These are phyloP conservation scores for Claviceps pazoutovae DNA, from an alignment of 2,329 filamentous ascomycete genomes.

Conservation along the genomic window DNA sequence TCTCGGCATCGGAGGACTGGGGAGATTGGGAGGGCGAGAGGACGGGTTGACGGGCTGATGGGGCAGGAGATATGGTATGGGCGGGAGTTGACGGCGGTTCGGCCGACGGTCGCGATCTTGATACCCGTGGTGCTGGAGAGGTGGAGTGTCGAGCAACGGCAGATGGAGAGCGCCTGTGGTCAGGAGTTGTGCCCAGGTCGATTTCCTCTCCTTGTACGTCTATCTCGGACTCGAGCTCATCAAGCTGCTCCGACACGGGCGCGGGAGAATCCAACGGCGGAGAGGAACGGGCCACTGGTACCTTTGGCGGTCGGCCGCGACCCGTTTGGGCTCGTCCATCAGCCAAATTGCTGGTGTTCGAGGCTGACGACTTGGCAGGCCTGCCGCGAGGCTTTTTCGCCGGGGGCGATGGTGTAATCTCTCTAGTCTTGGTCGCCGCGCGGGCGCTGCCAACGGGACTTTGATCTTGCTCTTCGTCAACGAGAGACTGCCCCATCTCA, in stretches of 20 bases:
- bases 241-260: conserved; percentile 1
- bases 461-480: conserved; percentile 10
- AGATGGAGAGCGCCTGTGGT: background rate
- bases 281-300: background rate
- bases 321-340: conserved; percentile 15
- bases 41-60: conserved; percentile 37
- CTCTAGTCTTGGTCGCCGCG: conserved; percentile 26
- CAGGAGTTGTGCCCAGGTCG: background rate
- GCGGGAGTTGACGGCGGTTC: conserved; percentile 30
- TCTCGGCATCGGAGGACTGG: conserved; percentile 69
- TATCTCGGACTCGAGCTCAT: conserved; percentile 6
- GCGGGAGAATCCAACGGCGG: background rate
- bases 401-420: conserved; percentile 8
- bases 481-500: conserved; percentile 6
- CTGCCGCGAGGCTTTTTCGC: conserved; percentile 15
- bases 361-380: conserved; percentile 10
- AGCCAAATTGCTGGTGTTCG: background rate
- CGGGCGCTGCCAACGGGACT: conserved; percentile 27
- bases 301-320: conserved; percentile 18
- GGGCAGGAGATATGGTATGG: conserved; percentile 27
- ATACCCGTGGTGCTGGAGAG: background rate
- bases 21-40: conserved; percentile 53
- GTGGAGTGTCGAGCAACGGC: background rate
- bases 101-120: conserved; percentile 5
- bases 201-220: background rate